Base-by-base conservation (phyloP, 805 yeast genomes). In the Kodamaea kaohsiungensis region DNA sequence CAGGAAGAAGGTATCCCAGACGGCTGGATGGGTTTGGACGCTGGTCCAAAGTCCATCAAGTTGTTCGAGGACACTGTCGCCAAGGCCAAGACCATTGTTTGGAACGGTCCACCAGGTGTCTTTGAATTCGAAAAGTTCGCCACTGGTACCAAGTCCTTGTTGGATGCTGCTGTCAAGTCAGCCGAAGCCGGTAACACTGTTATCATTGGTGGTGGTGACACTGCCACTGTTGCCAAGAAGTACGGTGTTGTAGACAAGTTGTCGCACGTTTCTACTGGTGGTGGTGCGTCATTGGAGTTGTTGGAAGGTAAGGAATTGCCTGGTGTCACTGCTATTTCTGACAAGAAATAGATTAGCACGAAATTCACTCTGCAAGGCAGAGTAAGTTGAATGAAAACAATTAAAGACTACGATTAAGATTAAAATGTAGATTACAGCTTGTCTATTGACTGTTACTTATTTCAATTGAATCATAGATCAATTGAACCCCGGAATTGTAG, bases 81-180 rank as follows among this genome's bases (percentile, higher is more conserved):
- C 62, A 82, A 87, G 78, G 96, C 99, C 65, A 91, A 93, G 86
- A 95, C 99, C 69, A 93, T 95, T 68, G 95, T 95, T 73, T 95
- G 99, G 99, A 95, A 95, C 83, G 99, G 99, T 75, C 99, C 99
- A 62, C 98, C 99, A 78, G 99, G 99, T 84, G 99, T 95, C 66
- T 95, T 95, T 75, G 99, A 95, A 82, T 95, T 95, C 70, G 97
- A 90, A 65, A 83, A 82, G 69, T 95, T 95, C 73, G 88, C 97
- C 65, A 77, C 77, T 57, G 98, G 98, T 79, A 93, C 98, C 72
- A 89, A 92, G 80, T 75, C 91, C 57, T 78, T 93, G 77, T 86
- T 93, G 67, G 96, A 86, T 60, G 96, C 95, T 66, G 87, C 87
- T 70, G 96, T 92, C 64, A 80, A 84, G 71, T 87, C 96, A 61